A percentile compares a stretch with the other conserved stretches of the same genome.
Evolutionary conservation across 257 asterid species (phyloP).

Genomic region (Penstemon eatonii): DNA sequence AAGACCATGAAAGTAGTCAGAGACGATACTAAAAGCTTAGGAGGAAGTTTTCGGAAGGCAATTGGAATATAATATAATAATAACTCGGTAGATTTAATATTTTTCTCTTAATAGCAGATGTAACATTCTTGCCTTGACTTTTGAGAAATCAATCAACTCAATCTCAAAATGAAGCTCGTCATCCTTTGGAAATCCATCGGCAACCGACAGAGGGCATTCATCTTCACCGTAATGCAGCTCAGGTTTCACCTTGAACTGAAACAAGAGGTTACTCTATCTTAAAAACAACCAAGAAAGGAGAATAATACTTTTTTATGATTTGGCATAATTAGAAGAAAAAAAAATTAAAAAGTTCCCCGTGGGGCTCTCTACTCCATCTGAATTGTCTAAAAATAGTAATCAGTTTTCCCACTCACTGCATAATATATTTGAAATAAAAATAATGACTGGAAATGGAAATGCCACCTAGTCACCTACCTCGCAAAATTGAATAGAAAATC

Average conservation of each 20-base stretch:
- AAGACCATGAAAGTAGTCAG: constrained; percentile 9
- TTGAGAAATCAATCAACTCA: constrained; percentile 82
- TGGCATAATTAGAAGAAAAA: constrained; percentile 16
- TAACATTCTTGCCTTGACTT: constrained; percentile 81
- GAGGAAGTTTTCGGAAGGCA: not conserved
- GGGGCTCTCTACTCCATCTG: constrained; percentile 12
- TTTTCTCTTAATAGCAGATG: not conserved
- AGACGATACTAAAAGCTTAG: not conserved
- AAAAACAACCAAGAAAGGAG: constrained; percentile 3
- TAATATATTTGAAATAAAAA: not conserved
- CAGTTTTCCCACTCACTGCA: not conserved
- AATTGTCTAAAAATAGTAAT: constrained; percentile 1
- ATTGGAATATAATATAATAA: not conserved
- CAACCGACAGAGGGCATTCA: constrained; percentile 73
- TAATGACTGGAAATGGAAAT: not conserved
- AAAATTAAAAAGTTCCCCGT: constrained; percentile 1
- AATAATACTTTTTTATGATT: constrained; percentile 15
- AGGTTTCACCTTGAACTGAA: constrained; percentile 91
- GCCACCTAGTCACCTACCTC: not conserved
- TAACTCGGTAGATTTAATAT: not conserved
- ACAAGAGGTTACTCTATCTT: constrained; percentile 31
- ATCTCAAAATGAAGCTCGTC: constrained; percentile 93
- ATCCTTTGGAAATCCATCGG: constrained; percentile 86
- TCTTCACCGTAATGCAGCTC: constrained; percentile 92
- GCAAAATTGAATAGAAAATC: not conserved